phyloP scores from a whole-genome alignment of 2,329 filamentous ascomycete genomes.

The Colletotrichum lentis region DNA sequence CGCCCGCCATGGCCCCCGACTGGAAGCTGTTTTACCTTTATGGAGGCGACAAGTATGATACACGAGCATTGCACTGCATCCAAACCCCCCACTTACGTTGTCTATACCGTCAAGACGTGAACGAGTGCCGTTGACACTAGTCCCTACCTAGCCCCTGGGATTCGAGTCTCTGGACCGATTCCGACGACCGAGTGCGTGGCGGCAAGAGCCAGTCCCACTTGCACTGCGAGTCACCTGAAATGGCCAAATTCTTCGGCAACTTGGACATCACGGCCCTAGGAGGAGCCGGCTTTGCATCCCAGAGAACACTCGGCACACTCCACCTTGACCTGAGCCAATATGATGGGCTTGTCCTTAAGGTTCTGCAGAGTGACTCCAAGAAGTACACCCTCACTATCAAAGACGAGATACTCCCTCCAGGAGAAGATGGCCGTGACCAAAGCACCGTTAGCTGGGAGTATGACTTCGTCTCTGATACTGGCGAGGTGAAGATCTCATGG shows the following conservation, averaged over 20 bases:
- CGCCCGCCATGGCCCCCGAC: slow-evolving; percentile 25
- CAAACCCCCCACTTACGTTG: neutral
- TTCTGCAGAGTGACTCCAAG: slow-evolving; percentile 67
- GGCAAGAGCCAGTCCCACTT: slow-evolving; percentile 69
- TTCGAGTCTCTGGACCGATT: slow-evolving; percentile 69
- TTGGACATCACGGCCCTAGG: slow-evolving; percentile 79
- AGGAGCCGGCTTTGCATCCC: slow-evolving; percentile 83
- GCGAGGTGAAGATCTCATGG: slow-evolving; percentile 68
- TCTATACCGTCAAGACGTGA: neutral
- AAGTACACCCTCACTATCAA: slow-evolving; percentile 79
- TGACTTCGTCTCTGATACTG: slow-evolving; percentile 61
- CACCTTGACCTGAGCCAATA: slow-evolving; percentile 71
- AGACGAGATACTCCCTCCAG: slow-evolving; percentile 67
- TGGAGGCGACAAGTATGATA: slow-evolving; percentile 49
- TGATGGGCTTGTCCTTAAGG: slow-evolving; percentile 65
- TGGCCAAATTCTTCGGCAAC: slow-evolving; percentile 71
- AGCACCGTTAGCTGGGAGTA: slow-evolving; percentile 78
- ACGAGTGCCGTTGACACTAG: slow-evolving; percentile 12
- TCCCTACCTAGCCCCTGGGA: slow-evolving; percentile 65
- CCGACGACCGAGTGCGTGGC: slow-evolving; percentile 80
- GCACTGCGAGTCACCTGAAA: slow-evolving; percentile 44
- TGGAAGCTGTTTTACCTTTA: slow-evolving; percentile 48
- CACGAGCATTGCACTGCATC: neutral
- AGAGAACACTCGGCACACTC: slow-evolving; percentile 69
- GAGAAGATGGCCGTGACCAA: slow-evolving; percentile 73